Evolutionary conservation across 352 stramenopile genomes (phyloP).

Genomic region (Pythium sp.): DNA sequence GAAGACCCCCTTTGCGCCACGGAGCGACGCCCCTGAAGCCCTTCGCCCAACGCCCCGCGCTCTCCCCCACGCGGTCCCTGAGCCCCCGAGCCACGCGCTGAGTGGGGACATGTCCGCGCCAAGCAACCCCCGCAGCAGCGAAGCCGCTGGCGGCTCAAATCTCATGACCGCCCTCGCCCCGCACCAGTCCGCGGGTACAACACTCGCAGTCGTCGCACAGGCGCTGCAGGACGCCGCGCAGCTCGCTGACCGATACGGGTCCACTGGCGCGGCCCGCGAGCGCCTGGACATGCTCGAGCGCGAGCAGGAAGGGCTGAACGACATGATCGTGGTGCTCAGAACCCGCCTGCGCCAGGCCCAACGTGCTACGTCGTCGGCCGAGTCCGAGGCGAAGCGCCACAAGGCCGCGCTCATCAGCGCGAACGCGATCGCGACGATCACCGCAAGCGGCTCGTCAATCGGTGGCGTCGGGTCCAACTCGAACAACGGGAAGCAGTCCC

Average conservation of each 20-base stretch:
- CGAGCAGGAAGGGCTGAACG: conserved; percentile 21
- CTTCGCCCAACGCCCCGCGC: neutral
- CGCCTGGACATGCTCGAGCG: conserved; percentile 30
- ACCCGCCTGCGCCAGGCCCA: conserved; percentile 13
- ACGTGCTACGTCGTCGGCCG: conserved; percentile 22
- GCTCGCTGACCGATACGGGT: conserved; percentile 32
- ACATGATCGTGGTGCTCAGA: conserved; percentile 26
- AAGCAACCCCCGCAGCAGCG: conserved; percentile 8
- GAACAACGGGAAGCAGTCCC: neutral
- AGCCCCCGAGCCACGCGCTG: neutral
- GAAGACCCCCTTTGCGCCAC: conserved; percentile 7
- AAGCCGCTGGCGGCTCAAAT: neutral
- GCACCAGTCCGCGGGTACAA: neutral
- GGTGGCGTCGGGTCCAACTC: neutral
- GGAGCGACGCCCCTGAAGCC: neutral
- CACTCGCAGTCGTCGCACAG: conserved; percentile 22
- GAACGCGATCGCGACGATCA: conserved; percentile 3
- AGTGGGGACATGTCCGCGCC: neutral
- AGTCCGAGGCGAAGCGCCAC: conserved; percentile 20
- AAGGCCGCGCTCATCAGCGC: conserved; percentile 15
- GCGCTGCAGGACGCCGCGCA: conserved; percentile 35
- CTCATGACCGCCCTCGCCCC: neutral
- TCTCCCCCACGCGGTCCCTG: neutral
- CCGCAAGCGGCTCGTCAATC: neutral
- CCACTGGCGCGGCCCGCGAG: conserved; percentile 25